Evolutionary conservation across 306 rosid species (phyloP).

Genomic region (Rubus idaeus): DNA sequence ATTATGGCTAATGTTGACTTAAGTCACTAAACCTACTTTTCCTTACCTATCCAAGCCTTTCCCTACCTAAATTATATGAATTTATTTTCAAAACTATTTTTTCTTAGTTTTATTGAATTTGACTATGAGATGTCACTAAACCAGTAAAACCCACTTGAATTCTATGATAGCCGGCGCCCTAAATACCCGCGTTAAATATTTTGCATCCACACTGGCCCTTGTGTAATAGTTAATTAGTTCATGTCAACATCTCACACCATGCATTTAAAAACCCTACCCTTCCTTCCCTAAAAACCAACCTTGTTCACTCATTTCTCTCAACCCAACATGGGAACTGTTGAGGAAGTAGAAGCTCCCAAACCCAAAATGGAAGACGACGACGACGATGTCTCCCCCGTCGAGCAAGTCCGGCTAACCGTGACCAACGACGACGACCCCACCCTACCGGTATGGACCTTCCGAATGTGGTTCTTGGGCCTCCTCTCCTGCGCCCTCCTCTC

Average conservation of each 20-base stretch:
- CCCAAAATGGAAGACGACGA: conserved; percentile 8
- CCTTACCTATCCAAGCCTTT: too few relatives aligned
- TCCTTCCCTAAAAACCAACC: not conserved
- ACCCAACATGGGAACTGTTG: conserved; percentile 3
- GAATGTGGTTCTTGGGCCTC: conserved; percentile 78
- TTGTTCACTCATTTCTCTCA: not conserved
- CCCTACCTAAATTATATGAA: too few relatives aligned
- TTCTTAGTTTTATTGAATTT: too few relatives aligned
- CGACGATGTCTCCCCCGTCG: conserved; percentile 57
- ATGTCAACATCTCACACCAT: not conserved
- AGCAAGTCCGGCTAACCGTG: conserved; percentile 65
- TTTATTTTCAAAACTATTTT: too few relatives aligned
- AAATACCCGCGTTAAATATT: not conserved
- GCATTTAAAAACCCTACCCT: not conserved
- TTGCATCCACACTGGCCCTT: not conserved
- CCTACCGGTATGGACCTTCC: conserved; percentile 73
- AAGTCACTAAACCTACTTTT: too few relatives aligned
- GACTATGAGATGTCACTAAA: too few relatives aligned
- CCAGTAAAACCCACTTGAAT: too few relatives aligned
- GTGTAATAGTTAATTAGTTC: not conserved
- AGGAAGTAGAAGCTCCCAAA: not conserved
- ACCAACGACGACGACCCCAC: conserved; percentile 58
- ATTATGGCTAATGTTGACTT: too few relatives aligned
- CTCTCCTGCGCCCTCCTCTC: conserved; percentile 58
- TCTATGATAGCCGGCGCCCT: too few relatives aligned